phyloP scores from a whole-genome alignment of 768 basidiomycete species.

The Rhodotorula diobovata region DNA sequence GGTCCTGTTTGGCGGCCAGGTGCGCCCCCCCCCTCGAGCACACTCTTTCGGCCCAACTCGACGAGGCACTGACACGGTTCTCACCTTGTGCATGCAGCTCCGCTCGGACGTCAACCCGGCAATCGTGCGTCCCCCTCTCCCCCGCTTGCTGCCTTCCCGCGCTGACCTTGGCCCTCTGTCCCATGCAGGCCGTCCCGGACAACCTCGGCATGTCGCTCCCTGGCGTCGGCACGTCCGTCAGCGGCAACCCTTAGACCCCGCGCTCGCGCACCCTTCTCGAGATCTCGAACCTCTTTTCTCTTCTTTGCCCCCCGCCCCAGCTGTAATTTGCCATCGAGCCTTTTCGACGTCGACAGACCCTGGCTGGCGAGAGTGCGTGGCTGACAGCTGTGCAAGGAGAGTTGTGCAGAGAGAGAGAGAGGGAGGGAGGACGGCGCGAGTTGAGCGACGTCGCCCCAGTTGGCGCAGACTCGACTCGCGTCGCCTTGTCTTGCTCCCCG shows the following conservation, averaged over 20 bases:
- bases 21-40: not conserved
- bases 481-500: not conserved
- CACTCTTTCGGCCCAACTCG: not conserved
- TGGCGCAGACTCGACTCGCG: no score
- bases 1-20: constrained; percentile 76
- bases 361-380: no score
- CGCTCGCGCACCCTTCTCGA: not conserved
- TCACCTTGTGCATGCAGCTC: not conserved
- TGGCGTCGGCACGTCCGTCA: constrained; percentile 1
- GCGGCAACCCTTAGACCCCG: not conserved
- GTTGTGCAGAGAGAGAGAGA: no score
- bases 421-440: no score
- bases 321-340: no score
- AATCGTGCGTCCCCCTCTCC: not conserved
- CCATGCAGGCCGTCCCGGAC: constrained; percentile 24
- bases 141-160: not conserved
- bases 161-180: not conserved
- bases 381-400: no score
- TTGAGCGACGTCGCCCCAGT: no score
- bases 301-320: not conserved
- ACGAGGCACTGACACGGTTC: not conserved
- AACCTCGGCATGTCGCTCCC: constrained; percentile 33
- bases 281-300: no score
- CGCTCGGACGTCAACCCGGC: constrained; percentile 1
- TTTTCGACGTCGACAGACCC: no score